Conservation (phyloP, 805 yeast genomes). For the Priceomyces medius region DNA sequence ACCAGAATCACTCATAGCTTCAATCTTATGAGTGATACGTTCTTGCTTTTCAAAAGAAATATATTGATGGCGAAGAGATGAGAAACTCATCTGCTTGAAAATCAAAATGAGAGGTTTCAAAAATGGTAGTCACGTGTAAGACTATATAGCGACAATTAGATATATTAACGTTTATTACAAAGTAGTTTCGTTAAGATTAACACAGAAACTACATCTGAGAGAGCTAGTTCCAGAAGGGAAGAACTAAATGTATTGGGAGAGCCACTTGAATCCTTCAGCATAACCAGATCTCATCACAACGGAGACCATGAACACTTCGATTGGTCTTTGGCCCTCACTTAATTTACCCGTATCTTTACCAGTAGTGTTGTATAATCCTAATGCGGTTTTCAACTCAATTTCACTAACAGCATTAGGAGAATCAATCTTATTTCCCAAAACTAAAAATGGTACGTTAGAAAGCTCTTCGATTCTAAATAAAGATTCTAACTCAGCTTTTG, state of each 20-base stretch:
- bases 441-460: constrained; percentile 82
- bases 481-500: constrained; percentile 92
- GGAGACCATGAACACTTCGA: constrained; percentile 96
- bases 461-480: constrained; percentile 91
- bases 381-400: constrained; percentile 85
- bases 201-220: not conserved
- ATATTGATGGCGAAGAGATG: no score
- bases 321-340: constrained; percentile 78
- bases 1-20: constrained; percentile 16
- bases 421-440: constrained; percentile 96
- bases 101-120: not conserved
- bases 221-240: not conserved
- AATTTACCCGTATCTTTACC: constrained; percentile 73
- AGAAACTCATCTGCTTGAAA: no score
- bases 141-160: not conserved
- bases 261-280: constrained; percentile 98
- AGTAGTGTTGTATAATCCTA: constrained; percentile 81
- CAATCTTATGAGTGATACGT: not conserved
- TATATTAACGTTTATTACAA: constrained; percentile 2
- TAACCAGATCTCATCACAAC: constrained; percentile 99
- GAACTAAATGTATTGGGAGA: constrained; percentile 83
- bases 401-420: constrained; percentile 92
- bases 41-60: not conserved
- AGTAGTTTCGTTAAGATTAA: not conserved
- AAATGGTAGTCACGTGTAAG: constrained; percentile 2